phyloP scores from a whole-genome alignment of 495 filamentous ascomycete species.

The Podospora appendiculata region DNA sequence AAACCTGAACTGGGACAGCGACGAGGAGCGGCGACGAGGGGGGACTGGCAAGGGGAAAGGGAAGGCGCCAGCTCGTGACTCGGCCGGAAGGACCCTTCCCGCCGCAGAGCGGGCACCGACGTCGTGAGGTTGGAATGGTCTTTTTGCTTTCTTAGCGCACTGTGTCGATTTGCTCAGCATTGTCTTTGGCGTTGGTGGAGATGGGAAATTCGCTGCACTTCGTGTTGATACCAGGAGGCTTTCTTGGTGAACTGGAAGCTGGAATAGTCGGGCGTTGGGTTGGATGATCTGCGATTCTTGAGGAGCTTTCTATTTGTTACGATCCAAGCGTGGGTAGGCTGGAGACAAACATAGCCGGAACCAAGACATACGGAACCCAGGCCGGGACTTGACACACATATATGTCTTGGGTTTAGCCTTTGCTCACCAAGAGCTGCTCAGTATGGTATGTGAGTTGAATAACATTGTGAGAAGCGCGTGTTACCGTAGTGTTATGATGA shows the following conservation, averaged over 20 bases:
- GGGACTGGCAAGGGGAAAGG: slow-evolving; percentile 35
- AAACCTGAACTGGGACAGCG: slow-evolving; percentile 17
- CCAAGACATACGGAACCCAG: too few species aligned
- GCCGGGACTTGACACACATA: too few species aligned
- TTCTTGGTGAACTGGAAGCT: not conserved
- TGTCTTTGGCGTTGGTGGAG: slow-evolving; percentile 12
- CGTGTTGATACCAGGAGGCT: slow-evolving; percentile 17
- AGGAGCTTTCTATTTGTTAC: too few species aligned
- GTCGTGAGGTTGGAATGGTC: not conserved
- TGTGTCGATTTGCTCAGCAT: slow-evolving; percentile 7
- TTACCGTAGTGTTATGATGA: too few species aligned
- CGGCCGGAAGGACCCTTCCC: slow-evolving; percentile 30
- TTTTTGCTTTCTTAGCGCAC: not conserved
- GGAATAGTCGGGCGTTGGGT: not conserved
- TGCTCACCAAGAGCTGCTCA: too few species aligned
- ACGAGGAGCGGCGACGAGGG: slow-evolving; percentile 15
- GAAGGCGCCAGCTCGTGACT: slow-evolving; percentile 27
- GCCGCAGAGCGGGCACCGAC: slow-evolving; percentile 31
- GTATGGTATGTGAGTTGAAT: too few species aligned
- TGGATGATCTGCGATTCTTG: slow-evolving; percentile 1
- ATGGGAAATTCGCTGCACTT: not conserved
- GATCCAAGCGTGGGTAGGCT: too few species aligned
- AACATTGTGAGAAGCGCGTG: too few species aligned
- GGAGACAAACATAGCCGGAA: too few species aligned
- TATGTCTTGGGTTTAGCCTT: too few species aligned